Evolutionary conservation across 2,329 filamentous ascomycete species (phyloP), one percentile per base, ranked within the genome.

Genomic region (Blastomyces parvus): DNA sequence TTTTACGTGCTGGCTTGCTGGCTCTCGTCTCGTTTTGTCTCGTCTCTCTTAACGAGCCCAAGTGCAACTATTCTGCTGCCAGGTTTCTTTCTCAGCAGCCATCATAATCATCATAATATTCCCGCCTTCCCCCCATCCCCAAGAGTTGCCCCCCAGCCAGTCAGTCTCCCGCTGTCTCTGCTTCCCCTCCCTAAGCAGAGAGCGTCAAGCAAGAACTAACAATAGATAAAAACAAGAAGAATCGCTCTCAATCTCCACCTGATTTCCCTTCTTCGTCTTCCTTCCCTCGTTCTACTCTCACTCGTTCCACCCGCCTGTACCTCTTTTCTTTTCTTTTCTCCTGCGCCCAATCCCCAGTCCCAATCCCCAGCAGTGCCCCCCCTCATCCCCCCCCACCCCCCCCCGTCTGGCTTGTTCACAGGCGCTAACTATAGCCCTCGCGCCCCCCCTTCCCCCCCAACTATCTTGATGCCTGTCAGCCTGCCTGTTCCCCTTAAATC

Each of bases 181-280:
- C 25, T 52, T 52, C 25, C 52, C 27, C 52, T 30, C 27, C 48
- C 27, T 25, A 52, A 27, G 13, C 27, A 52, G 48, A 52, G n/a
- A n/a, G n/a, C n/a, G 48, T 52, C 30, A 19, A 55, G 52, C 53
- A 50, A 30, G 48, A n/a, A 27, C 63, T 64, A 62, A n/a, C n/a
- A n/a, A n/a, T n/a, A n/a, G n/a, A n/a, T n/a, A 60, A 61, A 61
- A 63, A 61, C 58, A 50, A 61, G 56, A 58, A 61, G 52, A 40
- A 52, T 44, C 17, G 40, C 48, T 56, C 58, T 27, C 52, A 44
- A 3, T 40, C n/a, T 13, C 50, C 8, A 22, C 19, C 30, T 11
- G 3, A 11, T 30, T 38, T 19, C 22, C 30, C 30, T 22, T 22
- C 30, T 36, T 56, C 30, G n/a, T 36, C 30, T n/a, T 30, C 8